A percentile compares a stretch with the other conserved stretches of the same genome.
phyloP scores from a whole-genome alignment of 176 grass and related monocot species.

The Carex kokanica region DNA sequence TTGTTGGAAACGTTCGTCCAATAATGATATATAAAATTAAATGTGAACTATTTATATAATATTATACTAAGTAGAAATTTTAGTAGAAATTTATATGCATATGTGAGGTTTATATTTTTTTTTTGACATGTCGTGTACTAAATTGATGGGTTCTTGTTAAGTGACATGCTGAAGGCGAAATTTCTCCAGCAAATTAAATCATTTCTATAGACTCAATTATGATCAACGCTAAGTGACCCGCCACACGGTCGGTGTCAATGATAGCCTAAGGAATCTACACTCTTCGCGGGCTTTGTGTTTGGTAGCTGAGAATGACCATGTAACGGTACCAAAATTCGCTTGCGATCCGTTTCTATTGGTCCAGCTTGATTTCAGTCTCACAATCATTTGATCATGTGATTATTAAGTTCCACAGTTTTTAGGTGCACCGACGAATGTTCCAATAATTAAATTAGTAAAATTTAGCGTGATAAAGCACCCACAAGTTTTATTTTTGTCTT shows the following conservation, averaged over 20 bases:
- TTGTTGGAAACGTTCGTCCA: too few species aligned
- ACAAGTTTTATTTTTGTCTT: too few species aligned
- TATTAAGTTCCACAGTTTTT: neutral
- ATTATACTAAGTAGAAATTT: too few species aligned
- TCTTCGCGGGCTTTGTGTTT: neutral
- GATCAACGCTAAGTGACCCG: neutral
- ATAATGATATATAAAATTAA: too few species aligned
- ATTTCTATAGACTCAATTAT: neutral
- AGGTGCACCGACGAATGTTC: constrained; percentile 13
- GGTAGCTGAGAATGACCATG: constrained; percentile 19
- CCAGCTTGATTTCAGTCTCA: neutral
- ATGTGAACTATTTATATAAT: too few species aligned
- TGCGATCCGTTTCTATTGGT: neutral
- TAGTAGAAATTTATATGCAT: too few species aligned
- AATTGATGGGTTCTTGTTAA: too few species aligned
- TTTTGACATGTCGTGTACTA: too few species aligned
- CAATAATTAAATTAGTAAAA: neutral
- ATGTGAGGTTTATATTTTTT: too few species aligned
- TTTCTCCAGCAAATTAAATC: too few species aligned
- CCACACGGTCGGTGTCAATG: neutral
- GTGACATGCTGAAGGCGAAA: too few species aligned
- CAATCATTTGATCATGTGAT: neutral
- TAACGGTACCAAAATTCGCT: neutral
- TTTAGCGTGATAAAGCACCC: too few species aligned
- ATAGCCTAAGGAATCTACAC: neutral